These are phyloP conservation scores for Somion occarium DNA, from an alignment of 1,284 basidiomycete genomes.

Conservation along the genomic window DNA sequence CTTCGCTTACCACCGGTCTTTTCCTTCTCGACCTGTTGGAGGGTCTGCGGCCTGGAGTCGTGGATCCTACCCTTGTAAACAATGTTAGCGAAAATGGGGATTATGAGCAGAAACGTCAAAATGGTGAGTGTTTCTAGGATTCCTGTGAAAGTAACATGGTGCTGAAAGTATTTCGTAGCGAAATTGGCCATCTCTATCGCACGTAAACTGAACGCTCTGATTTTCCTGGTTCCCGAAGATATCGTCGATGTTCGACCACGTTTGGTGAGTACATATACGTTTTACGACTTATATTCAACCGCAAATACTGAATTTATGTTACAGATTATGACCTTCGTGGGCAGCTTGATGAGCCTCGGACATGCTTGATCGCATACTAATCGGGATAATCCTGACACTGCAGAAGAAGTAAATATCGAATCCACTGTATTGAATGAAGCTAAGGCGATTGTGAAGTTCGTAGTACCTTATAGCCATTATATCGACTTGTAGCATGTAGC, in stretches of 20 bases:
- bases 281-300: neutral
- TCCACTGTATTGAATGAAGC: neutral
- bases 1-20: slow-evolving; percentile 82
- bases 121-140: slow-evolving; percentile 53
- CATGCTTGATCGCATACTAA: slow-evolving; percentile 2
- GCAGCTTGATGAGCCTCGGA: slow-evolving; percentile 58
- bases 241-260: slow-evolving; percentile 86
- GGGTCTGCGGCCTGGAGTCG: slow-evolving; percentile 88
- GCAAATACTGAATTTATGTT: neutral
- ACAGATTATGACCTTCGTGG: slow-evolving; percentile 70
- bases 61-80: slow-evolving; percentile 84
- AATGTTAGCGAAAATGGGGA: slow-evolving; percentile 59
- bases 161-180: slow-evolving; percentile 40
- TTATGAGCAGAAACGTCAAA: slow-evolving; percentile 90
- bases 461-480: neutral
- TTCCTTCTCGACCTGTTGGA: slow-evolving; percentile 96
- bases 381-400: neutral
- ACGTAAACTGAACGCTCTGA: slow-evolving; percentile 93
- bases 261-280: slow-evolving; percentile 48
- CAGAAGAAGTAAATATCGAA: neutral
- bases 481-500: neutral
- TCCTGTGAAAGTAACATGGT: neutral
- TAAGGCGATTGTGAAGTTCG: neutral
- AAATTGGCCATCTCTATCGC: slow-evolving; percentile 98
- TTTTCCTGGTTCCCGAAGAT: slow-evolving; percentile 97